phyloP scores from a whole-genome alignment of 768 basidiomycete species.

The Mycena chlorophos region DNA sequence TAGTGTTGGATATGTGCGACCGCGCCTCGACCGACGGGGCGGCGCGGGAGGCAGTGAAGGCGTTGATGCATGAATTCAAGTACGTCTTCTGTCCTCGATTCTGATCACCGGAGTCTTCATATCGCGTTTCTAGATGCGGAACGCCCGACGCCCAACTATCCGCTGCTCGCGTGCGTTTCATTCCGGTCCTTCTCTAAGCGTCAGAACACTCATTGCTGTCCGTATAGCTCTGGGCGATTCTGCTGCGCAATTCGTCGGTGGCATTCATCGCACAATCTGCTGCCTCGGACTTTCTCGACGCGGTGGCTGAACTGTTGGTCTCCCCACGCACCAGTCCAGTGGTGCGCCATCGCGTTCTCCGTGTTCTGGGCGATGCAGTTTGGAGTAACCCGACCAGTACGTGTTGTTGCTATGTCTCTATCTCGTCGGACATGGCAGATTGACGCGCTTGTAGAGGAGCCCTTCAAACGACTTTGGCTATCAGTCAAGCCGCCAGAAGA shows the following conservation, averaged over 20 bases:
- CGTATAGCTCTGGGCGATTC: conserved; percentile 18
- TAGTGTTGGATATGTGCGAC: conserved; percentile 20
- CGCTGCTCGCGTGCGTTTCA: conserved; percentile 14
- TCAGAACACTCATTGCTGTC: not conserved
- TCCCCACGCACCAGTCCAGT: conserved; percentile 7
- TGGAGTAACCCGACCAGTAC: conserved; percentile 11
- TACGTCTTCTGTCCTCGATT: not conserved
- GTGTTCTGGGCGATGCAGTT: conserved; percentile 19
- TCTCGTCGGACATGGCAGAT: not conserved
- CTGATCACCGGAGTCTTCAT: not conserved
- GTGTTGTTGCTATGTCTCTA: not conserved
- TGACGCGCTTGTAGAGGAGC: not conserved
- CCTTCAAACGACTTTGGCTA: conserved; percentile 12
- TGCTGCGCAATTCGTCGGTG: conserved; percentile 17
- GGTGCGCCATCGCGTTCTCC: conserved; percentile 17
- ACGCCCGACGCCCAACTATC: conserved; percentile 20
- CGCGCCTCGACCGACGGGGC: conserved; percentile 8
- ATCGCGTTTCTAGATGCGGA: conserved; percentile 4
- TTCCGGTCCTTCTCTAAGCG: not conserved
- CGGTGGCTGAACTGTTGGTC: conserved; percentile 3
- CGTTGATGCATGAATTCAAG: conserved; percentile 21
- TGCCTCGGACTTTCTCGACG: conserved; percentile 15
- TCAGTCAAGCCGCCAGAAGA: conserved; percentile 7
- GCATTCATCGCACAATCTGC: conserved; percentile 19
- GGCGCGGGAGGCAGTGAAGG: conserved; percentile 15